phyloP scores from a whole-genome alignment of 768 basidiomycete species.

The Udeniomyces megalosporus region DNA sequence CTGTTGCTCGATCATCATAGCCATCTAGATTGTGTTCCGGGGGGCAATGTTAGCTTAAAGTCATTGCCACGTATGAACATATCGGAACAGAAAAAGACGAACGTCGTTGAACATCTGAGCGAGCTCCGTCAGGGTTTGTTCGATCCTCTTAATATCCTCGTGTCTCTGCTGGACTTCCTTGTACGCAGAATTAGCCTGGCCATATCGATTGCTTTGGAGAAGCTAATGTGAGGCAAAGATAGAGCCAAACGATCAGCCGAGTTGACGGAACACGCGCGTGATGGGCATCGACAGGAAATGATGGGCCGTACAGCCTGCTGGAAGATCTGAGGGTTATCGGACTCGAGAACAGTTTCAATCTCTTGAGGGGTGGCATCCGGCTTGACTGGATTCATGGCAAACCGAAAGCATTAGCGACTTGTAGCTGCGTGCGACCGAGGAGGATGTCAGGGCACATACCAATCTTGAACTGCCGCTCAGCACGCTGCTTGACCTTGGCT shows the following conservation, averaged over 20 bases:
- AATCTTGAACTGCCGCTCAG: constrained; percentile 63
- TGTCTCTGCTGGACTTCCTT: constrained; percentile 80
- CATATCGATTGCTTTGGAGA: constrained; percentile 60
- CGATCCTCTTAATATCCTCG: constrained; percentile 67
- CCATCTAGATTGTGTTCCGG: constrained; percentile 41
- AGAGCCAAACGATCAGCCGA: not conserved
- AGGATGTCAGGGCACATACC: constrained; percentile 26
- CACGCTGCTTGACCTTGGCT: constrained; percentile 45
- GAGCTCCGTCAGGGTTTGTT: constrained; percentile 71
- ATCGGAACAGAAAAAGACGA: constrained; percentile 3
- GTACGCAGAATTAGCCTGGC: constrained; percentile 62
- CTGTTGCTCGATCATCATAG: constrained; percentile 58
- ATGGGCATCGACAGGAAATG: not conserved
- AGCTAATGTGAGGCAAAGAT: constrained; percentile 34
- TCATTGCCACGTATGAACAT: not conserved
- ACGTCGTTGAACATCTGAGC: constrained; percentile 78
- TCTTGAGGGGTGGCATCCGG: constrained; percentile 73
- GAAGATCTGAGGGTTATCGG: constrained; percentile 58
- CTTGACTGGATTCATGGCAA: constrained; percentile 36
- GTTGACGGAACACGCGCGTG: not conserved
- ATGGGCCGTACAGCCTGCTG: constrained; percentile 33
- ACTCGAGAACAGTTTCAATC: constrained; percentile 52
- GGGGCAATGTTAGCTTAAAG: not conserved
- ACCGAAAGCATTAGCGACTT: too few relatives aligned
- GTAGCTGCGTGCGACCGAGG: too few relatives aligned